These are phyloP conservation scores for Ophiorrhiza pumila DNA, from an alignment of 257 asterid genomes.

Conservation along the genomic window DNA sequence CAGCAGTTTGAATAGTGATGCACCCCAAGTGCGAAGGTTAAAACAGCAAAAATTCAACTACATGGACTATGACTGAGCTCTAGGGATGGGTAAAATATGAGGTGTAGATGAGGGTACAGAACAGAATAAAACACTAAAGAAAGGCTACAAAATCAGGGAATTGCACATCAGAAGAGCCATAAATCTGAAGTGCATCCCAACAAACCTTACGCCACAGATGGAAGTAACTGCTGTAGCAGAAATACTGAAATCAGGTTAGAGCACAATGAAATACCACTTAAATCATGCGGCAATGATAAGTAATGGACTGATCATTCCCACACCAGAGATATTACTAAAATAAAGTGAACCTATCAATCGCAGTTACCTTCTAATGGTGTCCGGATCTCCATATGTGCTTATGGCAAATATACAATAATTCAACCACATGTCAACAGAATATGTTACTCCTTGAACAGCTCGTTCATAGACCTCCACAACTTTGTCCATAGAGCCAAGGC, in stretches of 20 bases:
- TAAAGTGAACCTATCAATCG: constrained; percentile 18
- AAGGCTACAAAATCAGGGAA: constrained; percentile 41
- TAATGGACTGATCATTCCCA: constrained; percentile 30
- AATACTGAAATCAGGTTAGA: constrained; percentile 63
- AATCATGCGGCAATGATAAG: constrained; percentile 34
- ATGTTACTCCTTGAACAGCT: constrained; percentile 95
- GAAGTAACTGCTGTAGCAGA: constrained; percentile 59
- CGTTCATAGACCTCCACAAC: constrained; percentile 94
- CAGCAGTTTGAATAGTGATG: constrained; percentile 69
- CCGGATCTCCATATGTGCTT: constrained; percentile 88
- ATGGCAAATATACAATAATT: constrained; percentile 86
- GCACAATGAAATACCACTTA: constrained; percentile 41
- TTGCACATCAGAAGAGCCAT: constrained; percentile 47
- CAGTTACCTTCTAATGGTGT: constrained; percentile 81
- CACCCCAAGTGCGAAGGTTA: constrained; percentile 85
- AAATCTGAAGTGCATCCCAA: constrained; percentile 52
- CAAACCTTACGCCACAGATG: constrained; percentile 66
- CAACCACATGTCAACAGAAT: constrained; percentile 99
- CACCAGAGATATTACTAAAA: constrained; percentile 17
- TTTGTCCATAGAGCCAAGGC: constrained; percentile 76
- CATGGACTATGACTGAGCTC: constrained; percentile 59
- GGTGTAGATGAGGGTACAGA: constrained; percentile 44
- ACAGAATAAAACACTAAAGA: constrained; percentile 37
- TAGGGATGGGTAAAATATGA: constrained; percentile 48
- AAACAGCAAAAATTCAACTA: constrained; percentile 55